Evolutionary conservation across 2,329 filamentous ascomycete genomes (phyloP).

Genomic region (Westerdykella sp.): DNA sequence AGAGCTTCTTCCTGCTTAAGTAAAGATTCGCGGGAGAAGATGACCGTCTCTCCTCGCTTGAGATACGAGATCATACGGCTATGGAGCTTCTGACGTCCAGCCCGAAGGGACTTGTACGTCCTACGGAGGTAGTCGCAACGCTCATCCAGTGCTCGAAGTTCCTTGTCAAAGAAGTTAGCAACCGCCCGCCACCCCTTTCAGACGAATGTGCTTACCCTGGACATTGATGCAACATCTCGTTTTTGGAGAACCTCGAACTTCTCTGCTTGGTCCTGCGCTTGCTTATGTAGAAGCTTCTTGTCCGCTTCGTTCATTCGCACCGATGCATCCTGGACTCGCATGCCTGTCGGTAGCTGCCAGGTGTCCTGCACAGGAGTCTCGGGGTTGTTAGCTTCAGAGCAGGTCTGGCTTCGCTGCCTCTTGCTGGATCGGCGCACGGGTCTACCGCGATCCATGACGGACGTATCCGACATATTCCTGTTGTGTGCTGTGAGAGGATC

Average conservation of each 20-base stretch:
- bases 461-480: conserved; percentile 35
- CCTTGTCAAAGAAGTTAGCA: conserved; percentile 42
- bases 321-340: conserved; percentile 32
- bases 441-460: conserved; percentile 35
- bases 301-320: conserved; percentile 30
- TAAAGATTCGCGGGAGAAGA: conserved; percentile 68
- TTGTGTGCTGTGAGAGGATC: conserved; percentile 28
- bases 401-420: conserved; percentile 26
- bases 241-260: conserved; percentile 39
- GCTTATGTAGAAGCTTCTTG: conserved; percentile 33
- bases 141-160: conserved; percentile 70
- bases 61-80: conserved; percentile 71
- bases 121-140: conserved; percentile 71
- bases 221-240: conserved; percentile 46
- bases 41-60: conserved; percentile 62
- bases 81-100: conserved; percentile 71
- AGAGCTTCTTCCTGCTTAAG: conserved; percentile 75
- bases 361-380: conserved; percentile 20
- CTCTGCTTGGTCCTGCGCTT: conserved; percentile 35
- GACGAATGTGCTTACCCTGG: conserved; percentile 45
- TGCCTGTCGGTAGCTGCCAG: conserved; percentile 34
- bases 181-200: background rate
- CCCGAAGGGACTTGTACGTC: conserved; percentile 67
- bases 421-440: conserved; percentile 30
- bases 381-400: conserved; percentile 27